Percentiles rank a stretch among this genome's conserved stretches.
These are phyloP conservation scores for Wickerhamiella brachini DNA, from an alignment of 805 yeast species.

Conservation along the genomic window DNA sequence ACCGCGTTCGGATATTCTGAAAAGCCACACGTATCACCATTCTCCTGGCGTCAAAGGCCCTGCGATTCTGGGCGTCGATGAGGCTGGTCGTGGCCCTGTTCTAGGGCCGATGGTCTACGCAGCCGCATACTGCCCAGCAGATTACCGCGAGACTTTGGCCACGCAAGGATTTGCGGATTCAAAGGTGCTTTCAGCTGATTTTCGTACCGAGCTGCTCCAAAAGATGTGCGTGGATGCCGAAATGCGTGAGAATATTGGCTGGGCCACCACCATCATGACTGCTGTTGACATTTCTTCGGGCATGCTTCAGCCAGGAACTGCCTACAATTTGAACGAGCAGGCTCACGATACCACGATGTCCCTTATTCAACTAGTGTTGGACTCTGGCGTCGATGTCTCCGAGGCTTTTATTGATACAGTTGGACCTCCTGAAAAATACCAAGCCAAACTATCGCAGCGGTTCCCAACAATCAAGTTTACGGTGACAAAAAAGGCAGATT, in stretches of 20 bases:
- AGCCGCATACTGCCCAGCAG: slow-evolving; percentile 55
- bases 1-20: slow-evolving; percentile 10
- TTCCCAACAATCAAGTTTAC: slow-evolving; percentile 64
- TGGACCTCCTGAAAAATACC: slow-evolving; percentile 85
- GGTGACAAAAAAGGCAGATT: slow-evolving; percentile 91
- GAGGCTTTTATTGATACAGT: slow-evolving; percentile 90
- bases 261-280: slow-evolving; percentile 75
- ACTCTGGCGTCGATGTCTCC: slow-evolving; percentile 45
- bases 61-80: slow-evolving; percentile 77
- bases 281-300: slow-evolving; percentile 80
- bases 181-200: slow-evolving; percentile 63
- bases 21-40: slow-evolving; percentile 17
- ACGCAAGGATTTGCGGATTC: slow-evolving; percentile 86
- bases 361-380: slow-evolving; percentile 52
- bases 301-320: slow-evolving; percentile 60
- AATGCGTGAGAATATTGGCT: slow-evolving; percentile 53
- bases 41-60: slow-evolving; percentile 8
- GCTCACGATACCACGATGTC: slow-evolving; percentile 91
- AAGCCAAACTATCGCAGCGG: slow-evolving; percentile 48
- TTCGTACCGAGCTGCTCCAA: slow-evolving; percentile 48
- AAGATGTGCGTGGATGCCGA: slow-evolving; percentile 38
- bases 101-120: slow-evolving; percentile 98
- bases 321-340: slow-evolving; percentile 78
- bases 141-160: slow-evolving; percentile 36
- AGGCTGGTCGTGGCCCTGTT: slow-evolving; percentile 98